Conservation (phyloP, 129 eudicot genomes). For the Artemisia annua region DNA sequence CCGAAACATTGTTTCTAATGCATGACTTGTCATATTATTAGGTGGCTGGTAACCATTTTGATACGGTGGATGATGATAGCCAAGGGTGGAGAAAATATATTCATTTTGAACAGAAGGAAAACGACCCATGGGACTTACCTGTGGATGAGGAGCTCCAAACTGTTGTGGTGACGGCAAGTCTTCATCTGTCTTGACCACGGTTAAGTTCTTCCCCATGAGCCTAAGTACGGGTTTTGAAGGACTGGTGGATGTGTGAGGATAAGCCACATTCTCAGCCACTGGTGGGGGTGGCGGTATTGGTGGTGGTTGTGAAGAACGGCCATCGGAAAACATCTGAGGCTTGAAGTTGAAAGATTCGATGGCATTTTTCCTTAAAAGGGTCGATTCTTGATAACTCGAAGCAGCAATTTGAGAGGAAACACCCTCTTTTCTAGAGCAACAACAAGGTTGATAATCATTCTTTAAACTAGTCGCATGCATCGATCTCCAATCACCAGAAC, state of each 20-base stretch:
- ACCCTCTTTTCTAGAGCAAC: slow-evolving; percentile 53
- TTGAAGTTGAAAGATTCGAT: slow-evolving; percentile 21
- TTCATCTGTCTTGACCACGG: slow-evolving; percentile 54
- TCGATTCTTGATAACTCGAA: slow-evolving; percentile 41
- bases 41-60: slow-evolving; percentile 19
- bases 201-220: slow-evolving; percentile 76
- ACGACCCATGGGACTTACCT: slow-evolving; percentile 3
- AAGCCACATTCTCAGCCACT: slow-evolving; percentile 19
- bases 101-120: slow-evolving; percentile 22
- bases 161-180: background rate
- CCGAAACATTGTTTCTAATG: slow-evolving; percentile 13
- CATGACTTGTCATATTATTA: slow-evolving; percentile 20
- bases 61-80: slow-evolving; percentile 1
- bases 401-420: slow-evolving; percentile 28
- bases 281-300: background rate
- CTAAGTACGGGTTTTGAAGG: slow-evolving; percentile 60
- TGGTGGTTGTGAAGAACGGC: slow-evolving; percentile 10
- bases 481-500: slow-evolving; percentile 15
- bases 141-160: background rate
- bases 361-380: slow-evolving; percentile 32
- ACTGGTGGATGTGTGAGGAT: slow-evolving; percentile 33
- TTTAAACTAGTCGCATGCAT: slow-evolving; percentile 4
- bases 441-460: slow-evolving; percentile 45
- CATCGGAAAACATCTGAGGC: slow-evolving; percentile 10
- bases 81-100: slow-evolving; percentile 17